phyloP scores from a whole-genome alignment of 2,329 filamentous ascomycete species.

The Nigrospora sphaerica region DNA sequence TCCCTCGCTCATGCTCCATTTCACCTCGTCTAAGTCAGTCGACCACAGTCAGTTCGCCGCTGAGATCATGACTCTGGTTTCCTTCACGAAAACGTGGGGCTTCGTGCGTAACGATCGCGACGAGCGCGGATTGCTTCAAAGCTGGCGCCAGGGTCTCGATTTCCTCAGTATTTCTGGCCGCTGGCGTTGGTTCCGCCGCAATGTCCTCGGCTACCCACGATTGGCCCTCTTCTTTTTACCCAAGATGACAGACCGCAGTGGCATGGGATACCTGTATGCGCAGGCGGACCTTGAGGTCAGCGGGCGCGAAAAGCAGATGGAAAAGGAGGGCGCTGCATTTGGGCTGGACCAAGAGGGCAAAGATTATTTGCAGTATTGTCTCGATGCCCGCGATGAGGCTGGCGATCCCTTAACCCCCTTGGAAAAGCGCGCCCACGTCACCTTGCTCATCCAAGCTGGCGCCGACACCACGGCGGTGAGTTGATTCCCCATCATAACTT shows the following conservation, averaged over 20 bases:
- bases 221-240: conserved; percentile 20
- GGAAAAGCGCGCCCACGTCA: conserved; percentile 19
- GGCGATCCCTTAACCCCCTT: conserved; percentile 14
- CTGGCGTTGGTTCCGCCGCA: conserved; percentile 23
- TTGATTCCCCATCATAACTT: too few species aligned
- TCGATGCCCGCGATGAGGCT: conserved; percentile 22
- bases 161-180: conserved; percentile 29
- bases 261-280: conserved; percentile 28
- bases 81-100: conserved; percentile 28
- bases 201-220: conserved; percentile 16
- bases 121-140: conserved; percentile 24
- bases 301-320: conserved; percentile 14
- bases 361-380: conserved; percentile 24
- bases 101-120: conserved; percentile 29
- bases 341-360: conserved; percentile 8
- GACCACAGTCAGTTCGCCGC: conserved; percentile 25
- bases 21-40: not conserved
- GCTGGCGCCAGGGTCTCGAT: conserved; percentile 26
- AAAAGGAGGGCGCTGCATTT: conserved; percentile 4
- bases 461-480: conserved; percentile 2
- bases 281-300: conserved; percentile 24
- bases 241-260: conserved; percentile 14
- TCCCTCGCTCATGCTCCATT: not conserved
- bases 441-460: conserved; percentile 4
- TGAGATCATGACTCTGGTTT: conserved; percentile 31